Conservation (phyloP, 2,329 filamentous ascomycete genomes). For the Epichloe amarillans region DNA sequence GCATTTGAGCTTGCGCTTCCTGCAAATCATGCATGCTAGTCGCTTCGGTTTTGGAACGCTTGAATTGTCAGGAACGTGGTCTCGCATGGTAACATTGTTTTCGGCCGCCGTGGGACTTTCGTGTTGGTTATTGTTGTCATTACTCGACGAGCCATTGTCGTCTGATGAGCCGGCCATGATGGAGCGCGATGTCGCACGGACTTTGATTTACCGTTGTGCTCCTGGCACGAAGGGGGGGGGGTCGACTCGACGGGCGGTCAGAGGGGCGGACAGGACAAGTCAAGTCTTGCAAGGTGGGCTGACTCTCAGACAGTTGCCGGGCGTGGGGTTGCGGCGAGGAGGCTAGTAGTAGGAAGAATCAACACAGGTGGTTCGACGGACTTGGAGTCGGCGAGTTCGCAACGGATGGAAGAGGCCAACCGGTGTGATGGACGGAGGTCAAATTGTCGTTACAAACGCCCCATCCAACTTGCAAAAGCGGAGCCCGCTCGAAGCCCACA, state of each 20-base stretch:
- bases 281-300: not conserved
- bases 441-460: not conserved
- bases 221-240: not conserved
- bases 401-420: not conserved
- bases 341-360: not conserved
- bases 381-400: not conserved
- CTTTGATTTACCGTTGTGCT: not conserved
- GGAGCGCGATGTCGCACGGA: not conserved
- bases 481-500: no score
- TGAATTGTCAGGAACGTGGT: constrained; percentile 34
- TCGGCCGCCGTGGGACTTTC: constrained; percentile 22
- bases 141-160: constrained; percentile 21
- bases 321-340: constrained; percentile 1
- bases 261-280: not conserved
- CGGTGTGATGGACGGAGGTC: not conserved
- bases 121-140: constrained; percentile 16
- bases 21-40: constrained; percentile 86
- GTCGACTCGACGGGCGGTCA: no score
- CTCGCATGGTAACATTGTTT: constrained; percentile 15
- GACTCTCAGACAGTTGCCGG: not conserved
- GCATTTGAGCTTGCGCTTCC: constrained; percentile 83
- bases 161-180: constrained; percentile 26
- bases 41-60: constrained; percentile 71
- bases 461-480: no score
- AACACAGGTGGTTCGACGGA: not conserved